Base-by-base conservation (phyloP, 768 basidiomycete species). In the Crassisporium funariophilum region DNA sequence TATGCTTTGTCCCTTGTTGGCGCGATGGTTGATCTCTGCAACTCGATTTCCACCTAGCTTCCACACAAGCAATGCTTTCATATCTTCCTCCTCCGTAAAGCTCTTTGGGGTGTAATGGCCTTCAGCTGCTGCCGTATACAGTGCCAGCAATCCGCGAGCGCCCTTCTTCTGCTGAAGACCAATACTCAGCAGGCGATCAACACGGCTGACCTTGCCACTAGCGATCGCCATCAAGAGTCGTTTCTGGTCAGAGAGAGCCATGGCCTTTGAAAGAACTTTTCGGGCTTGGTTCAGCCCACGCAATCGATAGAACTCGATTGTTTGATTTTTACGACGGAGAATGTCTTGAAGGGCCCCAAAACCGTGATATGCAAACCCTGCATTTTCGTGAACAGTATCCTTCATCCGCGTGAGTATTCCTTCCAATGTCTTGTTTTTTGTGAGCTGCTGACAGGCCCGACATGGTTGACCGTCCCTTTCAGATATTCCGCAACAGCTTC, bases 21-120 rank as follows among this genome's bases (percentile, higher is more conserved):
- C 52, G 13, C 43, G 41, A 33, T 65, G 60, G 13, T 45, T 55
- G 15, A 65, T 49, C 1, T 53, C 47, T 4, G 59, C 53, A 5
- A 59, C 22, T 2, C 54, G 16, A 25, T 45, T 50, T 4, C 61
- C 60, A 15, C 40, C 53, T 16, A 63, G 10, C 21, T 46, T 39
- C 59, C 52, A 60, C 10, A 61, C 5, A 1, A 62, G 46, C 12
- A 63, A n/a, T 0, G 49, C 50, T 8, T 46, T 42, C 38, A 65
- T 29, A 6, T 54, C 43, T 8, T 65, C 56, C n/a, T 54, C 44
- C n/a, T 61, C 60, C 1, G 42, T 59, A 20, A 44, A 63, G 36
- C 46, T 52, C 24, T 43, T 58, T 19, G 58, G 51, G 11, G 49
- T 35, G 34, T 65, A 63, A 4, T 35, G 11, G 0, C 50, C 56